Evolutionary conservation across 192 early-diverging fungal species (phyloP), one percentile per base, ranked within the genome.

Genomic region (Funneliformis mosseae): DNA sequence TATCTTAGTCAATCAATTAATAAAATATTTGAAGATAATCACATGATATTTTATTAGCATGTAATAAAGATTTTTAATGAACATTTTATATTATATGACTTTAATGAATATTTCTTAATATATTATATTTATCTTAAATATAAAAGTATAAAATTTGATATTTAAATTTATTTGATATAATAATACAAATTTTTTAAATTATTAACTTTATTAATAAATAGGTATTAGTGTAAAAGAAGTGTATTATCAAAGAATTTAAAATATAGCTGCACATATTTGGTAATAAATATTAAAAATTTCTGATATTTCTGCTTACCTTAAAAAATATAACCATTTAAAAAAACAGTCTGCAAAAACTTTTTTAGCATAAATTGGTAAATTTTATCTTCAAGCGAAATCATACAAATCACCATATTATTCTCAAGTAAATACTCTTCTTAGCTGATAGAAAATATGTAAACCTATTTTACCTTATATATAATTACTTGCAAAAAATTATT

Each of bases 201-300:
- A 50, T 50, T 50, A 50, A 50, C 48, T 50, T 50, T 16, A 50
- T 50, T 50, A 50, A 50, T 50, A 50, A 50, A 50, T 71, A 71
- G 39, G 39, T 21, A 8, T 41, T 38, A 0, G 38, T 16, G 4
- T 42, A 14, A 39, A 39, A 8, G 38, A 71, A 43, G 21, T 12
- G 18, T 18, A 71, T 38, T 43, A 38, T 71, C 21, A 5, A 43
- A 39, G 16, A 71, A 71, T 71, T 71, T 12, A 12, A 43, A 42
- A 8, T 45, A 10, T n/a, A 43, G 41, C 16, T 41, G 39, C 18
- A 18, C 12, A 11, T 0, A 45, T 71, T 71, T 71, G 10, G 1
- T 11, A 69, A 69, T 10, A 69, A 69, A 41, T 69, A 3, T 33
- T 41, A 69, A 69, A 69, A 16, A 45, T 71, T 45, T 2, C 12